These are phyloP conservation scores for Silene noctiflora DNA, from an alignment of 179 eudicot species.

Conservation along the genomic window DNA sequence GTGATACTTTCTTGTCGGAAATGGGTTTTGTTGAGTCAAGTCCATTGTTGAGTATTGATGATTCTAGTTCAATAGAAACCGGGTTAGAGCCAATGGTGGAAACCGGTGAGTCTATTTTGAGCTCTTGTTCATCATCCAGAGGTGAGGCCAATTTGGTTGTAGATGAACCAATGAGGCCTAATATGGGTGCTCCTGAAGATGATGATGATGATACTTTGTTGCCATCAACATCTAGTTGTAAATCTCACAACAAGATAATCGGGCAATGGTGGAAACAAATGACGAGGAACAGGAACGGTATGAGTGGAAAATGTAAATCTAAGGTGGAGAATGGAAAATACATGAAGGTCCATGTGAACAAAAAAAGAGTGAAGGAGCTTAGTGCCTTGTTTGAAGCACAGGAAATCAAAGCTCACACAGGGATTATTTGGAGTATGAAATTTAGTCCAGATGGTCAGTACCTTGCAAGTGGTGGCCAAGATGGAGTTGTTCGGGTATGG, in stretches of 20 bases:
- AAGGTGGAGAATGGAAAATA: conserved; percentile 11
- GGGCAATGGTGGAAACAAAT: conserved; percentile 55
- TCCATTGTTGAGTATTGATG: neutral
- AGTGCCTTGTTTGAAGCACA: conserved; percentile 54
- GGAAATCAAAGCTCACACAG: conserved; percentile 61
- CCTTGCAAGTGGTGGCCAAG: conserved; percentile 78
- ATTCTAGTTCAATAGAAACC: conserved; percentile 16
- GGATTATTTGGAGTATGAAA: conserved; percentile 64
- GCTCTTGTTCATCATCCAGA: conserved; percentile 24
- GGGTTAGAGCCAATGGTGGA: conserved; percentile 31
- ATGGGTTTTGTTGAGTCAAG: conserved; percentile 51
- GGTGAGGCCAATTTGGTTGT: conserved; percentile 36
- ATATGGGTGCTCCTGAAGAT: conserved; percentile 13
- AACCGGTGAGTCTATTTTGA: conserved; percentile 32
- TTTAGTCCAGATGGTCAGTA: conserved; percentile 75
- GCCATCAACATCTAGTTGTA: conserved; percentile 8
- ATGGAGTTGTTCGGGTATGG: conserved; percentile 79
- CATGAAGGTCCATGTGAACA: conserved; percentile 37
- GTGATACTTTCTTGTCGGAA: conserved; percentile 39
- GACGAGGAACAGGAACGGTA: conserved; percentile 26
- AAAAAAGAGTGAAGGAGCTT: conserved; percentile 47
- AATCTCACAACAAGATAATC: conserved; percentile 27
- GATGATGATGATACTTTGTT: conserved; percentile 5
- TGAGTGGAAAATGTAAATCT: conserved; percentile 10
- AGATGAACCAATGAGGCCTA: conserved; percentile 29